Base-by-base conservation (phyloP, 2,329 filamentous ascomycete species). In the Aspergillus thermomutatus region DNA sequence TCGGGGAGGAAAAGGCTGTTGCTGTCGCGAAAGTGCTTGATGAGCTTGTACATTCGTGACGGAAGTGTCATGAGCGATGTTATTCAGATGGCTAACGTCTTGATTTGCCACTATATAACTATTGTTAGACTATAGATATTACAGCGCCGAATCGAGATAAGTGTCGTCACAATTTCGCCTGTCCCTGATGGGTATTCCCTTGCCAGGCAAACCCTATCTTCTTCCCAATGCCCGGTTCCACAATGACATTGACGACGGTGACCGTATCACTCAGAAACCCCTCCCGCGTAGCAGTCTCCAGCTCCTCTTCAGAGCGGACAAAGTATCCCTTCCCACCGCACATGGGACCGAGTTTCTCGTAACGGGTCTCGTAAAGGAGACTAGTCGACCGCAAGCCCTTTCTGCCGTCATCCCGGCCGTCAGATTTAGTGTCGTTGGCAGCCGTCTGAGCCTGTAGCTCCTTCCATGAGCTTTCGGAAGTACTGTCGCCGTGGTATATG, bases 311-410 rank as follows among this genome's bases (percentile, higher is more conserved):
- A 14, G 76, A 82, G 43, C 79, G 70, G 2, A 81, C 81, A 54
- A 82, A 72, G 60, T 75, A 81, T 3, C 82, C 83, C 52, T 76
- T 75, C 1, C 82, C 82, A 7, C 83, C 82, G 56, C 80, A 80
- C 72, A 80, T 81, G 53, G 81, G 77, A 1, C 81, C 81, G 43
- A 85, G 67, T 63, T 80, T 80, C 64, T 85, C 78, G 64, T 85
- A 86, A 17, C 77, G 69, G 0, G 81, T 82, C 66, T 84, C 79
- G 62, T 79, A 84, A 1, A 80, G 75, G 34, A 85, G 65, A 69
- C 79, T 79, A 9, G 80, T 79, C 57, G 77, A 77, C 54, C 81
- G 69, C 52, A 83, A 66, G 14, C 79, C 72, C 43, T 68, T 74
- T 6, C 65, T 66, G 2, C 60, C 53, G 9, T 60, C 63, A 3